These are phyloP conservation scores for Artemisia argyi DNA, from an alignment of 129 eudicot species.

Conservation along the genomic window DNA sequence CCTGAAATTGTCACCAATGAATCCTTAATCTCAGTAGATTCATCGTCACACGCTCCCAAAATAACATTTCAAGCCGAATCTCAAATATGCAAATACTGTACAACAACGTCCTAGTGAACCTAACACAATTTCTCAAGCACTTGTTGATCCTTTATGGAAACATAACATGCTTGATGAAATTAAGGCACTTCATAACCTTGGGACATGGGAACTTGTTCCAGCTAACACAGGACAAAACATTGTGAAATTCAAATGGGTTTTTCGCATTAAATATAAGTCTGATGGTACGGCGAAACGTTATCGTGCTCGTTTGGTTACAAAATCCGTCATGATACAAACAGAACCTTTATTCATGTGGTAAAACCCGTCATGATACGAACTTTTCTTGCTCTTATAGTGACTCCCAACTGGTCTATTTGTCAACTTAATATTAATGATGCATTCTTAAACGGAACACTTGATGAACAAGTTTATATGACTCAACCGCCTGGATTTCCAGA, in stretches of 20 bases:
- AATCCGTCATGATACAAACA: no score
- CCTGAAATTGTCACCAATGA: not conserved
- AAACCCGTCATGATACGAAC: not conserved
- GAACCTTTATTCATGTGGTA: not conserved
- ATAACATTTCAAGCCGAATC: not conserved
- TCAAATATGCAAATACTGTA: not conserved
- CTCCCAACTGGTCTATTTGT: not conserved
- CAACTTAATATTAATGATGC: not conserved
- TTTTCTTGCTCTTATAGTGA: not conserved
- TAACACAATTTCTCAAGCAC: not conserved
- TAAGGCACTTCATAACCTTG: not conserved
- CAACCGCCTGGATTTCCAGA: not conserved
- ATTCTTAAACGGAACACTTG: not conserved
- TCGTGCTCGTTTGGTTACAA: not conserved
- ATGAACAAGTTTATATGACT: not conserved
- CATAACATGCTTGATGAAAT: not conserved
- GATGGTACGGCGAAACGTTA: not conserved
- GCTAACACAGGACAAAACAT: not conserved
- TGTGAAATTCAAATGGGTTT: not conserved
- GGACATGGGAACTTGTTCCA: not conserved
- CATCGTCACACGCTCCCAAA: not conserved
- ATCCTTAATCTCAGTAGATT: not conserved
- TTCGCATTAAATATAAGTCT: not conserved
- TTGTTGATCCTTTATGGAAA: not conserved
- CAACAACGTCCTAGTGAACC: not conserved